These are phyloP conservation scores for Cardamine occulta DNA, from an alignment of 345 rosid genomes.

Conservation along the genomic window DNA sequence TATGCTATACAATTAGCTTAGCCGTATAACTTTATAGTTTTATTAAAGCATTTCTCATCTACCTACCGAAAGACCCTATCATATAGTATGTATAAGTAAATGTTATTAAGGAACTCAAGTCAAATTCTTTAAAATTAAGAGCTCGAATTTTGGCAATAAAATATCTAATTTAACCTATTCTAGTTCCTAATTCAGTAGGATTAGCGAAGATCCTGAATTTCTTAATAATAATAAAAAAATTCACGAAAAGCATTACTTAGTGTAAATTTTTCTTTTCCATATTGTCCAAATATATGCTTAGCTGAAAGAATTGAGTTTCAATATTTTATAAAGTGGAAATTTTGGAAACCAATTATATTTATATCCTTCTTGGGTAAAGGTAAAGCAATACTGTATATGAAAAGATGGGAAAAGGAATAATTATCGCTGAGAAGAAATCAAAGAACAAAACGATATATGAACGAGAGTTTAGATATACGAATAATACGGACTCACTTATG, in stretches of 20 bases:
- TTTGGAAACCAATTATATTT: not conserved
- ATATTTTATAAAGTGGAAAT: not conserved
- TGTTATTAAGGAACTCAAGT: not conserved
- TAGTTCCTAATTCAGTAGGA: not conserved
- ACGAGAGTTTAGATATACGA: conserved; percentile 30
- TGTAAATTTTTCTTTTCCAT: not conserved
- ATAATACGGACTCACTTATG: conserved; percentile 23
- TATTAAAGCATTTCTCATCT: conserved; percentile 35
- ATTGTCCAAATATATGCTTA: not conserved
- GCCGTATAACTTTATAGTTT: conserved; percentile 28
- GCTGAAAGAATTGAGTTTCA: not conserved
- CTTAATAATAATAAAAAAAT: not conserved
- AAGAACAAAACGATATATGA: conserved; percentile 45
- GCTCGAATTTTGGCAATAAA: not conserved
- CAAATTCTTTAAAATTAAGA: not conserved
- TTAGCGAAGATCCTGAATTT: not conserved
- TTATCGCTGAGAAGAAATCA: conserved; percentile 46
- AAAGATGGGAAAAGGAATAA: conserved; percentile 43
- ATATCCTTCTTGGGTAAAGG: conserved; percentile 21
- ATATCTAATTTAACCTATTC: too few relatives aligned
- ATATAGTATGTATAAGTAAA: not conserved
- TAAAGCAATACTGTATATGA: conserved; percentile 35
- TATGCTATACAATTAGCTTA: conserved; percentile 19
- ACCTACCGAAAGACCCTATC: conserved; percentile 24
- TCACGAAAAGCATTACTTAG: not conserved